Conservation (phyloP, 208 protist genomes). For the Leishmania aethiopica region DNA sequence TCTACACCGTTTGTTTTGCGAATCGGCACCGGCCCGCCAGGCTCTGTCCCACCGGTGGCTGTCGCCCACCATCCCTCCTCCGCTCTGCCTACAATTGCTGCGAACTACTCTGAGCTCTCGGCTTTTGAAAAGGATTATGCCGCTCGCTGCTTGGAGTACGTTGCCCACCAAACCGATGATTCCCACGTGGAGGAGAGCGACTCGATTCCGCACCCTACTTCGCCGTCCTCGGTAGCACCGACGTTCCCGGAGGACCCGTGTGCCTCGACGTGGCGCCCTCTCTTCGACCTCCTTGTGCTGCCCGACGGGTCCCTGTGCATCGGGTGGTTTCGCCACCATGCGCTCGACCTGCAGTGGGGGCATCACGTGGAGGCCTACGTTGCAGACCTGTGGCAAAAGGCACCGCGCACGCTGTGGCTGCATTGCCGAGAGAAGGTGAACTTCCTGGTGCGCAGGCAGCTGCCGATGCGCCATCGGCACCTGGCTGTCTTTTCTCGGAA, state of each 20-base stretch:
- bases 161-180: neutral
- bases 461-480: conserved; percentile 17
- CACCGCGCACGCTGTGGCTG: conserved; percentile 4
- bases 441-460: neutral
- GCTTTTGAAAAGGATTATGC: conserved; percentile 11
- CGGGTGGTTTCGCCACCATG: conserved; percentile 24
- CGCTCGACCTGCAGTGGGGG: conserved; percentile 16
- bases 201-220: neutral
- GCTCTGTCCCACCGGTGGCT: neutral
- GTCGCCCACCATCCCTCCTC: neutral
- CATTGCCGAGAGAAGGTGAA: neutral
- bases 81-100: neutral
- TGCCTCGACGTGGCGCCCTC: conserved; percentile 10
- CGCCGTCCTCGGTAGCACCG: neutral
- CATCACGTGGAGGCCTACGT: conserved; percentile 11
- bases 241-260: neutral
- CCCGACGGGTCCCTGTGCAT: conserved; percentile 16
- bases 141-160: conserved; percentile 5
- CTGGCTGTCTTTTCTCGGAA: neutral
- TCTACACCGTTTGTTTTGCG: conserved; percentile 1
- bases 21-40: conserved; percentile 4
- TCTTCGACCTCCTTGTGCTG: conserved; percentile 24
- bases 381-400: conserved; percentile 13
- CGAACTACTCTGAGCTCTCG: conserved; percentile 7
- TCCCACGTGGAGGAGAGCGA: neutral